A percentile compares a stretch with the other conserved stretches of the same genome.
Evolutionary conservation across 495 filamentous ascomycete genomes (phyloP).

Genomic region (Lepraria neglecta): DNA sequence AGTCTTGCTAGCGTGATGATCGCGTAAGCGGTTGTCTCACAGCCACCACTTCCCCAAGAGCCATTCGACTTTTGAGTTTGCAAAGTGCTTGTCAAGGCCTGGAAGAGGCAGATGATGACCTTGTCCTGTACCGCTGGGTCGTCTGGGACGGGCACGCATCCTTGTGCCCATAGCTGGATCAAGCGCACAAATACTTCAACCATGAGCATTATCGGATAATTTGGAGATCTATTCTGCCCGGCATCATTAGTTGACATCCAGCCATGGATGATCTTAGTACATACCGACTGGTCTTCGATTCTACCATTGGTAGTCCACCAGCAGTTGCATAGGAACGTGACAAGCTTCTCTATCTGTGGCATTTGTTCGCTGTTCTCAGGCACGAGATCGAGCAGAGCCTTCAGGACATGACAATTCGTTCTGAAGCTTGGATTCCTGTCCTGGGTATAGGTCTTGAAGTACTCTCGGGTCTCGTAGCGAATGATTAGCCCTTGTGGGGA

Average conservation of each 20-base stretch:
- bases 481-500: conserved; percentile 31
- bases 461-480: conserved; percentile 33
- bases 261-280: background rate
- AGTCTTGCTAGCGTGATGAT: conserved; percentile 20
- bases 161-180: conserved; percentile 19
- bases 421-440: conserved; percentile 39
- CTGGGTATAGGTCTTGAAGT: conserved; percentile 38
- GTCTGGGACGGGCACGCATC: conserved; percentile 17
- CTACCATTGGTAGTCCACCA: conserved; percentile 26
- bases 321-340: conserved; percentile 16
- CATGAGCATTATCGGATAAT: conserved; percentile 24
- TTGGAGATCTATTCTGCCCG: conserved; percentile 16
- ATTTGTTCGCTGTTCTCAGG: conserved; percentile 20
- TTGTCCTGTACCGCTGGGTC: conserved; percentile 20
- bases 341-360: conserved; percentile 19
- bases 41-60: conserved; percentile 21
- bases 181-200: conserved; percentile 20
- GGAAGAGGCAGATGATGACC: conserved; percentile 24
- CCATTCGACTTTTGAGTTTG: conserved; percentile 21
- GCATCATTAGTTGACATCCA: background rate
- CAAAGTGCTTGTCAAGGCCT: conserved; percentile 17
- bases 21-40: conserved; percentile 24
- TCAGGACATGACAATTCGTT: conserved; percentile 42
- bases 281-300: conserved; percentile 19
- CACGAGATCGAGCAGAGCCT: conserved; percentile 29